Conservation (phyloP, 2,329 filamentous ascomycete species). For the Fusarium miscanthi region DNA sequence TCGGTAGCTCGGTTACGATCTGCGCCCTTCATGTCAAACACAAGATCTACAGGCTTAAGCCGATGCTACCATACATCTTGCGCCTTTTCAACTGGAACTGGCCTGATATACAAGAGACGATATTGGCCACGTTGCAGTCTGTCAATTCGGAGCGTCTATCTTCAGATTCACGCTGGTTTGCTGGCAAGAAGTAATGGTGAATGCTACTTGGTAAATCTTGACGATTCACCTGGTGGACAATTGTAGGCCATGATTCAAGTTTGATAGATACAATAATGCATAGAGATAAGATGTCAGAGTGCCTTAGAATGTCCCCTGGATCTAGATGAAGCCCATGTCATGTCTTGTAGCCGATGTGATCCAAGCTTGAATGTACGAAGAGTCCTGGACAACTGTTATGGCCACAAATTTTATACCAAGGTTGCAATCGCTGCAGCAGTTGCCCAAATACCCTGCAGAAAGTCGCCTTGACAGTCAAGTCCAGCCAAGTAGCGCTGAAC, state of each 20-base stretch:
- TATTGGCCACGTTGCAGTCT: not conserved
- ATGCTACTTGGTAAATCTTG: not conserved
- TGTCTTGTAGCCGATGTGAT: no score
- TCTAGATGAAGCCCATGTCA: no score
- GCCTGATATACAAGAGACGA: not conserved
- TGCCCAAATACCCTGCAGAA: slow-evolving; percentile 23
- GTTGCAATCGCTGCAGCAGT: not conserved
- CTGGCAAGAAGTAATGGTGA: not conserved
- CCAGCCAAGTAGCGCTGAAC: slow-evolving; percentile 8
- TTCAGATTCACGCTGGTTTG: not conserved
- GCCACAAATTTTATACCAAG: not conserved
- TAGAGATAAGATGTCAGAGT: no score
- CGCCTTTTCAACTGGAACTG: not conserved
- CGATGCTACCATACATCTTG: not conserved
- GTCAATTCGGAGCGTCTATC: fast-evolving
- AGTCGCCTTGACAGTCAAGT: not conserved
- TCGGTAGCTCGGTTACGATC: not conserved
- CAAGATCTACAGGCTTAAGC: not conserved
- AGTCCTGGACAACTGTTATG: fast-evolving
- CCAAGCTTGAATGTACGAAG: no score
- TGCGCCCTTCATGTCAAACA: not conserved
- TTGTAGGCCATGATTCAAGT: not conserved
- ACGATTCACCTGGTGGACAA: not conserved
- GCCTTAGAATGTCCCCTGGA: no score
- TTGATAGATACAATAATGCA: no score